phyloP scores from a whole-genome alignment of 306 rosid genomes.

The Adenanthera pavonina region DNA sequence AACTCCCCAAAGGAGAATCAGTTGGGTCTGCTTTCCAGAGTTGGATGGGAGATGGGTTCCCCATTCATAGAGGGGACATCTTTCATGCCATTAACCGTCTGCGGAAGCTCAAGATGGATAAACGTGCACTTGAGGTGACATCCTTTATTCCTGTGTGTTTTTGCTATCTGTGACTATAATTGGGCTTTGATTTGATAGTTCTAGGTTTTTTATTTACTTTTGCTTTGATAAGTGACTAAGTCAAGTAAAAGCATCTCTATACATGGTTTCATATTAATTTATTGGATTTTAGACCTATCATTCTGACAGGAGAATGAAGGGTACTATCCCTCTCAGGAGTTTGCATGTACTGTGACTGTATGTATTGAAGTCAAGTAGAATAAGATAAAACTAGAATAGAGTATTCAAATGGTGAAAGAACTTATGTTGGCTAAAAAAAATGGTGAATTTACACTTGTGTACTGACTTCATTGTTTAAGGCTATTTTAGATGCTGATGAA shows the following conservation, averaged over 20 bases:
- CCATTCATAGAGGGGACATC: conserved; percentile 74
- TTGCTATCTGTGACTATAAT: neutral
- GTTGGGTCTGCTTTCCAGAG: conserved; percentile 75
- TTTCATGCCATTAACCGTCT: conserved; percentile 91
- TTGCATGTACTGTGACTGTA: neutral
- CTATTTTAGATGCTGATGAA: conserved; percentile 5
- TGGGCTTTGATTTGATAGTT: neutral
- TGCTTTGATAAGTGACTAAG: neutral
- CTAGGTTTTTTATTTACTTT: neutral
- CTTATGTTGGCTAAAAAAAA: neutral
- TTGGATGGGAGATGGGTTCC: conserved; percentile 96
- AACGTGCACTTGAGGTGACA: conserved; percentile 84
- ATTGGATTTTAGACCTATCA: neutral
- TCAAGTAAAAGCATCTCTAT: neutral
- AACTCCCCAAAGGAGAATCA: conserved; percentile 58
- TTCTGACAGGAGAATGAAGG: neutral
- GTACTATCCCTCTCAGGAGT: neutral
- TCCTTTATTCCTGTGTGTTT: conserved; percentile 22
- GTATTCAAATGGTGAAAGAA: neutral
- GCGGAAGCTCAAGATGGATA: conserved; percentile 75
- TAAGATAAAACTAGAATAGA: conserved; percentile 12
- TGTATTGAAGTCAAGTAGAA: neutral
- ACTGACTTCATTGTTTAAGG: too few relatives aligned
- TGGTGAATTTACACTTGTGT: neutral
- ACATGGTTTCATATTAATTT: neutral